Evolutionary conservation across 768 basidiomycete genomes (phyloP).

Genomic region (Panellus pusillus): DNA sequence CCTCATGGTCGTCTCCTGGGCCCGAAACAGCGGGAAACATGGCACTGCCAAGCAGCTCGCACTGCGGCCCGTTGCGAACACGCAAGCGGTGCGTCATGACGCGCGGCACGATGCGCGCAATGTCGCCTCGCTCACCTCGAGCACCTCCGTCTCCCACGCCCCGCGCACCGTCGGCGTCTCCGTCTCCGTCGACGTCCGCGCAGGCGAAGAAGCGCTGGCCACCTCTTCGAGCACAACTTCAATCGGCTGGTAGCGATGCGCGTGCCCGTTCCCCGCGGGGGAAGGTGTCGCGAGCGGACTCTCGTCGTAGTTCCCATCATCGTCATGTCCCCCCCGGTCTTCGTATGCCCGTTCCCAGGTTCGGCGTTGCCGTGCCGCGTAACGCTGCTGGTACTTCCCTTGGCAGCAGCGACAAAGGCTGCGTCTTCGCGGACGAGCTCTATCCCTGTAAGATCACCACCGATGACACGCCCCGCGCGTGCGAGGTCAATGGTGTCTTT

Average conservation of each 20-base stretch:
- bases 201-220: conserved; percentile 11
- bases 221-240: conserved; percentile 20
- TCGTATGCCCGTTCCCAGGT: conserved; percentile 17
- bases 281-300: neutral
- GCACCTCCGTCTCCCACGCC: conserved; percentile 29
- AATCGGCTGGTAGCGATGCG: conserved; percentile 21
- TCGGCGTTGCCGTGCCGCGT: neutral
- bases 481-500: conserved; percentile 68
- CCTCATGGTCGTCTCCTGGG: neutral
- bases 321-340: conserved; percentile 19
- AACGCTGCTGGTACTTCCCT: neutral
- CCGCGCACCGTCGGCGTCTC: conserved; percentile 7
- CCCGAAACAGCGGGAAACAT: conserved; percentile 49
- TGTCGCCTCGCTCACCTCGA: conserved; percentile 73
- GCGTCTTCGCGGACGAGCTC: conserved; percentile 43
- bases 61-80: conserved; percentile 66
- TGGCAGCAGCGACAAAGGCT: conserved; percentile 10
- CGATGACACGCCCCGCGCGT: conserved; percentile 66
- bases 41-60: conserved; percentile 67
- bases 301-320: neutral
- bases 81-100: conserved; percentile 75
- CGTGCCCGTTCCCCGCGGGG: neutral
- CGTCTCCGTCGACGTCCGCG: conserved; percentile 6
- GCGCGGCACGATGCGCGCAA: conserved; percentile 71
- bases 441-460: conserved; percentile 58